Evolutionary conservation across 768 basidiomycete genomes (phyloP), one percentile per base, ranked within the genome.

Genomic region (Baorangia bicolor): DNA sequence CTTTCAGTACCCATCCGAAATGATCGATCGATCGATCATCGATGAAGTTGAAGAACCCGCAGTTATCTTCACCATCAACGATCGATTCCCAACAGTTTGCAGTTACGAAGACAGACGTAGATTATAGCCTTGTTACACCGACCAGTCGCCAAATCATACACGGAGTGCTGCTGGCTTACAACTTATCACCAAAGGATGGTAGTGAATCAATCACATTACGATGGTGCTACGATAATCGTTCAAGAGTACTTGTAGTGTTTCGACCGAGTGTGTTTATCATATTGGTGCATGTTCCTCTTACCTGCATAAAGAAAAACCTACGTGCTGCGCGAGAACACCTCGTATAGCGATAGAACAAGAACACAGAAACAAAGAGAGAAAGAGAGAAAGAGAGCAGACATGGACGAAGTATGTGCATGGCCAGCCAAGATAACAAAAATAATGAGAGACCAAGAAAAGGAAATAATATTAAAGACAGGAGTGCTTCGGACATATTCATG

Each of bases 401-500:
- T 56, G 53, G 43, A 47, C 38, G 4, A 60, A 49, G 40, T 65
- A 59, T 63, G 51, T 61, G 59, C 68, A 59, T 63, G 65, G 63
- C 65, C 63, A 65, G 61, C 63, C 67, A 68, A 59, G 53, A 63
- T 55, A 63, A 63, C 56, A 61, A 64, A 44, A 21, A 33, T 56
- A 55, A 51, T 25, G 57, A 54, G 57, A 54, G 64, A 59, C 54
- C 57, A 55, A 49, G 49, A 54, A 57, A 60, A 58, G 40, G 25
- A 54, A 70, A 70, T 69, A 69, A 73, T 53, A 56, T 69, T 72
- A 71, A 61, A 41, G 63, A 71, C 60, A 62, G 64, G 55, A 41
- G 56, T 61, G 56, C 49, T 56, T 55, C 56, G 58, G 56, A 59
- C 60, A 50, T 57, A 31, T 45, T 53, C 51, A 18, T 42, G 28